A percentile compares a stretch with the other conserved stretches of the same genome.
These are phyloP conservation scores for Eremomyces bilateralis DNA, from an alignment of 495 filamentous ascomycete genomes.

Conservation along the genomic window DNA sequence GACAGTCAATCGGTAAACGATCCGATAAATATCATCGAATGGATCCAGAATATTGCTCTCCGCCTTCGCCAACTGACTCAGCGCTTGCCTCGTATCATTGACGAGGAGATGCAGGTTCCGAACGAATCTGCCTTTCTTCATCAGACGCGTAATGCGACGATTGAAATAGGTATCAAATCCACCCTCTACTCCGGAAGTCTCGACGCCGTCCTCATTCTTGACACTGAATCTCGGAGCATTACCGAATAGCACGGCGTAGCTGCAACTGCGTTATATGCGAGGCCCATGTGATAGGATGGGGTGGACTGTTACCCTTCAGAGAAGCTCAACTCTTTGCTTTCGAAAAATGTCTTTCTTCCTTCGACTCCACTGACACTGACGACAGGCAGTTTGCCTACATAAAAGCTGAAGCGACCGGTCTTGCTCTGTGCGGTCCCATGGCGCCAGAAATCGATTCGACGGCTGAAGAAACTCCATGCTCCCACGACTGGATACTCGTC, in stretches of 20 bases:
- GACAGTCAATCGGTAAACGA: constrained; percentile 23
- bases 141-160: too few species aligned
- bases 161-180: too few species aligned
- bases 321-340: constrained; percentile 22
- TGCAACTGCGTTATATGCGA: too few species aligned
- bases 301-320: constrained; percentile 21
- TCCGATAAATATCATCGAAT: constrained; percentile 19
- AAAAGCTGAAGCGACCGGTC: constrained; percentile 27
- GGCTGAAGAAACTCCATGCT: constrained; percentile 11
- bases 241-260: too few species aligned
- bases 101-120: constrained; percentile 16
- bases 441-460: constrained; percentile 12
- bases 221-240: too few species aligned
- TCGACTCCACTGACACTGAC: constrained; percentile 21
- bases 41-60: constrained; percentile 19
- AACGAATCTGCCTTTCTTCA: too few species aligned
- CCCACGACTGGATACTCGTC: constrained; percentile 11
- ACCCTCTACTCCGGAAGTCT: too few species aligned
- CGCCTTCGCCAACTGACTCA: constrained; percentile 13
- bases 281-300: too few species aligned
- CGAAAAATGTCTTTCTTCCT: constrained; percentile 22
- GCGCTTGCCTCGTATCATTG: constrained; percentile 13
- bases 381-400: constrained; percentile 23
- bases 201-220: too few species aligned
- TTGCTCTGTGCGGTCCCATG: background rate